These are phyloP conservation scores for Tuber borchii DNA, from an alignment of 495 filamentous ascomycete species.

Conservation along the genomic window DNA sequence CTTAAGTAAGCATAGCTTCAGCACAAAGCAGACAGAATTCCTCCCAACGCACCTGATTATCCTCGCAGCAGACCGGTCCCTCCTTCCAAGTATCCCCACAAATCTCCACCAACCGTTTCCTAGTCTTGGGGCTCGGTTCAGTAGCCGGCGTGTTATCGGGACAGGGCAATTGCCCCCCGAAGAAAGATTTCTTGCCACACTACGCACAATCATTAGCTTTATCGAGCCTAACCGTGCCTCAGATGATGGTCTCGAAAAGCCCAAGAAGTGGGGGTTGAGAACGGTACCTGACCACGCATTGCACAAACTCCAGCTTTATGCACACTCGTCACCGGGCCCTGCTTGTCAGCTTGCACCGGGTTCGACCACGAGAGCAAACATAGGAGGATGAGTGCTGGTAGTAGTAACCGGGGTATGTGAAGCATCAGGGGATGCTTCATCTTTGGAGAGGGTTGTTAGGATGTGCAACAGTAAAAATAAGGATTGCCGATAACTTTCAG, in stretches of 20 bases:
- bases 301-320: conserved; percentile 89
- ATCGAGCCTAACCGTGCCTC: not conserved
- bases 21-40: not conserved
- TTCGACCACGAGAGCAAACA: conserved; percentile 22
- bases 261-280: not conserved
- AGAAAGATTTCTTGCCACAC: conserved; percentile 82
- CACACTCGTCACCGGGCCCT: conserved; percentile 49
- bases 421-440: conserved; percentile 37
- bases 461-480: conserved; percentile 6
- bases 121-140: conserved; percentile 60
- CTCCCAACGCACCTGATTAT: conserved; percentile 59
- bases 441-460: conserved; percentile 8
- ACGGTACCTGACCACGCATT: conserved; percentile 57
- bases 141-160: conserved; percentile 83
- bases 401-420: conserved; percentile 22
- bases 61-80: conserved; percentile 74
- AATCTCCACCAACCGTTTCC: conserved; percentile 70
- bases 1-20: conserved; percentile 33
- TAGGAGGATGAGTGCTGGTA: conserved; percentile 16
- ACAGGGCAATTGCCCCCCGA: conserved; percentile 80
- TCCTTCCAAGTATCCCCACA: conserved; percentile 81
- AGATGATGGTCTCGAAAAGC: not conserved
- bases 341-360: conserved; percentile 11
- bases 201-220: conserved; percentile 45
- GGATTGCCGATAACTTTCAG: conserved; percentile 5